These are phyloP conservation scores for Bauhinia variegata DNA, from an alignment of 306 rosid genomes.

Conservation along the genomic window DNA sequence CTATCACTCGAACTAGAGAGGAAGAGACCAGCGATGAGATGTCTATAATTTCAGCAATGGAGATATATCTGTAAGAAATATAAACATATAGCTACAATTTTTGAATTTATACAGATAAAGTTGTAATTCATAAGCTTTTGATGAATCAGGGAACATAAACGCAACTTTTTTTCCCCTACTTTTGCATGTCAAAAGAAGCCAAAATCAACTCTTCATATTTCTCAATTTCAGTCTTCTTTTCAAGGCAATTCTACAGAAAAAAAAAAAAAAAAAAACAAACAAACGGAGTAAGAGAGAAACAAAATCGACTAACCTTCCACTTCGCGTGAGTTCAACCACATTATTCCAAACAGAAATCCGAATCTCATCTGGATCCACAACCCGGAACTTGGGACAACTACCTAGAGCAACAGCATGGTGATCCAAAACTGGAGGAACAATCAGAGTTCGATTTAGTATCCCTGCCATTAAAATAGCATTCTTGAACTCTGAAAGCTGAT, in stretches of 20 bases:
- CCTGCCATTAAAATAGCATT: constrained; percentile 65
- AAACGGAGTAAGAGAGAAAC: background rate
- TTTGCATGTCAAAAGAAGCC: background rate
- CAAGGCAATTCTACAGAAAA: background rate
- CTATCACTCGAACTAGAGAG: constrained; percentile 58
- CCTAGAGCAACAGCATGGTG: constrained; percentile 89
- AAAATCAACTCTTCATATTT: background rate
- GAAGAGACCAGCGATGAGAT: constrained; percentile 68
- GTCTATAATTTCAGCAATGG: constrained; percentile 76
- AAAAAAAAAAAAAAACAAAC: too few species aligned
- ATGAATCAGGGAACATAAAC: constrained; percentile 23
- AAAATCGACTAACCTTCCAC: constrained; percentile 54
- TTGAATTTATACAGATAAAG: background rate
- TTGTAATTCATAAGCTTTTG: background rate
- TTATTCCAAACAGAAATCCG: constrained; percentile 81
- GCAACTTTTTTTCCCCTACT: background rate
- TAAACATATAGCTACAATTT: constrained; percentile 8
- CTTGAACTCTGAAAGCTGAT: constrained; percentile 84
- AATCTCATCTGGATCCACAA: constrained; percentile 52
- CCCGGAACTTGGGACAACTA: constrained; percentile 88
- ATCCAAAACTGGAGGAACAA: constrained; percentile 81
- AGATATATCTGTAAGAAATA: constrained; percentile 63
- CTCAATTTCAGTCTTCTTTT: background rate
- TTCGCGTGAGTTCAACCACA: constrained; percentile 56
- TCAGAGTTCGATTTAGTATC: constrained; percentile 77